Evolutionary conservation across 2,329 filamentous ascomycete genomes (phyloP).

Genomic region (Fusarium piperis): DNA sequence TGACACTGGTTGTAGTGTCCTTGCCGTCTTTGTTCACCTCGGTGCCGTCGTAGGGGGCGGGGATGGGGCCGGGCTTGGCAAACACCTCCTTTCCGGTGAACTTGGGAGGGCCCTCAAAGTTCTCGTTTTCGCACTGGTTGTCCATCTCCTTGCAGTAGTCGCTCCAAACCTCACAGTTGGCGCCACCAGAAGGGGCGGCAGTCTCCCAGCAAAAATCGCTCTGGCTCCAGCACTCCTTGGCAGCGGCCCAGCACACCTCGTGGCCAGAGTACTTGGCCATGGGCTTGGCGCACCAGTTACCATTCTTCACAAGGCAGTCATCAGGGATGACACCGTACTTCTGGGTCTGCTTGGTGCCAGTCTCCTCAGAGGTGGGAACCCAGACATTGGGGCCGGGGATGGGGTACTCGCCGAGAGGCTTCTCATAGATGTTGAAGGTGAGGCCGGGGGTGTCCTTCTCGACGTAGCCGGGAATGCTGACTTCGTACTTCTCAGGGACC

Average conservation of each 20-base stretch:
- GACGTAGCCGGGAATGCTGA: constrained; percentile 75
- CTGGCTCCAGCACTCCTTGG: constrained; percentile 68
- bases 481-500: constrained; percentile 59
- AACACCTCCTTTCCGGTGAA: constrained; percentile 49
- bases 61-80: constrained; percentile 48
- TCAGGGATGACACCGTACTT: constrained; percentile 62
- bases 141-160: constrained; percentile 65
- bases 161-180: constrained; percentile 70
- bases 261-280: constrained; percentile 65
- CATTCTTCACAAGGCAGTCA: constrained; percentile 71
- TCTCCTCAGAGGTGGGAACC: constrained; percentile 46
- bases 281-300: constrained; percentile 76
- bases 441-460: constrained; percentile 63
- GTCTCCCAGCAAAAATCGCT: constrained; percentile 66
- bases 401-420: constrained; percentile 56
- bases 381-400: constrained; percentile 67
- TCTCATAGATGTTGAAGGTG: constrained; percentile 71
- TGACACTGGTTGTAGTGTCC: constrained; percentile 14
- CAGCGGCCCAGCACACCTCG: constrained; percentile 68
- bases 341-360: constrained; percentile 34
- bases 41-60: constrained; percentile 41
- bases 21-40: constrained; percentile 19
- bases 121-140: constrained; percentile 52
- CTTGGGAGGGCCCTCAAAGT: constrained; percentile 60
- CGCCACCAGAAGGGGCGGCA: constrained; percentile 67